Base-by-base conservation (phyloP, 1,284 basidiomycete genomes). In the Fomitopsis schrenkii region DNA sequence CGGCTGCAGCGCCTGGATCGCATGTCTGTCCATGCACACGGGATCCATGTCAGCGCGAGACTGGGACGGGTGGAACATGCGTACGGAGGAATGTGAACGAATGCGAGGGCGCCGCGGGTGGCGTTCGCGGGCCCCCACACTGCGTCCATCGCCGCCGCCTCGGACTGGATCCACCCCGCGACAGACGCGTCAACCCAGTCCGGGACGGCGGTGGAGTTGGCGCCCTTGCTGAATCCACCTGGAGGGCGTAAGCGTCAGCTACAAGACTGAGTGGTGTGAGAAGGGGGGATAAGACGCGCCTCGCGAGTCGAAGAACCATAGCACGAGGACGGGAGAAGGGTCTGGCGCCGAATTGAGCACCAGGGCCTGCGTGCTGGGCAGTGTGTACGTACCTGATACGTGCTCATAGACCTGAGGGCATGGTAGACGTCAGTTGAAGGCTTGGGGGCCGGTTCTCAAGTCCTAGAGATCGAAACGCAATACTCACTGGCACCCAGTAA, bases 251-350 rank as follows among this genome's bases (percentile, higher is more conserved):
- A 10, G n/a, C 3, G 46, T 50, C 48, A 1, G 45, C 12, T 22
- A 22, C 10, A 12, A 8, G 9, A 28, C 1, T 33, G 22, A 12
- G 45, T 6, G 9, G 1, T 12, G 22, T 15, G 19, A 46, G 8
- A 28, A 14, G 45, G 55, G 26, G 22, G 1, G 12, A 12, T 33
- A 22, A 14, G 57, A 53, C 58, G 48, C 42, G 41, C 86, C 85
- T 62, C 87, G 80, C 8, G 88, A 90, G 72, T 90, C 88, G 66
- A 90, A 90, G 72, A 88, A 88, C 84, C 88, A 90, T 0, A 90
- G 72, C 45, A 90, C 69, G 12, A 89, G 75, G 1, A 72, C 75
- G 1, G 87, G 87, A 3, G 71, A 64, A 0, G 50, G 30, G 69
- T 86, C 84, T 85, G 62, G 5, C 38, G 35, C 40, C 45, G 28